These are phyloP conservation scores for Psilocybe sp. DNA, from an alignment of 768 basidiomycete genomes.

Conservation along the genomic window DNA sequence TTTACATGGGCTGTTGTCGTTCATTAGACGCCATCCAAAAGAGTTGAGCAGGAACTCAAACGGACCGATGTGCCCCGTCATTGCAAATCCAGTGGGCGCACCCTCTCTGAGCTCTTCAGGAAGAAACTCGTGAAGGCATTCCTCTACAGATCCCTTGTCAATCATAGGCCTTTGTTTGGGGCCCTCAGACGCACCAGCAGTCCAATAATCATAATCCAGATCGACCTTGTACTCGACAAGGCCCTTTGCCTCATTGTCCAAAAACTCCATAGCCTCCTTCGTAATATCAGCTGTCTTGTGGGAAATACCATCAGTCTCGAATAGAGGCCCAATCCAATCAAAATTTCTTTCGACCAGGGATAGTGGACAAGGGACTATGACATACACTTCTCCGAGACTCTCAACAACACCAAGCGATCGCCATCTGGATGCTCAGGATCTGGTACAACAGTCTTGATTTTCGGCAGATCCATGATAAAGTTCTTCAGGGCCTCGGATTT, in stretches of 20 bases:
- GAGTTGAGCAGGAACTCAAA: not conserved
- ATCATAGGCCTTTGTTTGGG: not conserved
- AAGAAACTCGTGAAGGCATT: constrained; percentile 78
- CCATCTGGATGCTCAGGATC: constrained; percentile 47
- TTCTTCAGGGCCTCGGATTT: constrained; percentile 56
- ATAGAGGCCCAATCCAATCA: too few species aligned
- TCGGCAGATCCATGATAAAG: constrained; percentile 65
- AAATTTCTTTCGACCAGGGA: too few species aligned
- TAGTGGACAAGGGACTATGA: not conserved
- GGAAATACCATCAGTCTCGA: constrained; percentile 13
- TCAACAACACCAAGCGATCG: constrained; percentile 65
- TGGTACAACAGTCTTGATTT: constrained; percentile 54
- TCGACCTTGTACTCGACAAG: constrained; percentile 59
- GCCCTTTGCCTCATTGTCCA: constrained; percentile 53
- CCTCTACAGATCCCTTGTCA: constrained; percentile 45
- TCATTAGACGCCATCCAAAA: not conserved
- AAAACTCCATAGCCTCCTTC: constrained; percentile 47
- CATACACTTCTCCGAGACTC: constrained; percentile 59
- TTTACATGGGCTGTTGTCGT: constrained; percentile 78
- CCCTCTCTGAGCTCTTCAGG: constrained; percentile 76
- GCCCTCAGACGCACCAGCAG: constrained; percentile 49
- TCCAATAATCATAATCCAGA: constrained; percentile 88
- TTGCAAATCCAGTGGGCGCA: constrained; percentile 84
- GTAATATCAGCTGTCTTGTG: constrained; percentile 70
- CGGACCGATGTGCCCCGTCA: constrained; percentile 88